phyloP scores from a whole-genome alignment of 768 basidiomycete genomes.

The Tylopilus balloui region DNA sequence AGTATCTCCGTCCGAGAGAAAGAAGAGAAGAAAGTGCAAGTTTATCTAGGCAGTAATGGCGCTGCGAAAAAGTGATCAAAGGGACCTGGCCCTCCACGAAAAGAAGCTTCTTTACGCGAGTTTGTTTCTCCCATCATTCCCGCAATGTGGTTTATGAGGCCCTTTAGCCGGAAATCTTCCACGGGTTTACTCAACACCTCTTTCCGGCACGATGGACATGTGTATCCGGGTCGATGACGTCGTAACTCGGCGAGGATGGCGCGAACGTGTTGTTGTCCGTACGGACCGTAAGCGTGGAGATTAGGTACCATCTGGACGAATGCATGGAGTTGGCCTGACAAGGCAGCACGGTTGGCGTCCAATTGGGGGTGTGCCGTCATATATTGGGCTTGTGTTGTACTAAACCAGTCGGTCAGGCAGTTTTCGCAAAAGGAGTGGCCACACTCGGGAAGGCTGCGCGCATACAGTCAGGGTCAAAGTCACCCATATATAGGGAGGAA shows the following conservation, averaged over 20 bases:
- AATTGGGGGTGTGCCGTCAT: constrained; percentile 44
- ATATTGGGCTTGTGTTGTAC: constrained; percentile 46
- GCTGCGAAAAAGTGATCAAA: constrained; percentile 48
- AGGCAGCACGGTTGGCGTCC: constrained; percentile 28
- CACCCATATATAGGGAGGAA: neutral
- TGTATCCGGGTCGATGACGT: constrained; percentile 47
- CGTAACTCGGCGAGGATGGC: constrained; percentile 19
- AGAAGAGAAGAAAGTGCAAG: neutral
- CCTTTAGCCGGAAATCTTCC: constrained; percentile 60
- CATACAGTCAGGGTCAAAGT: constrained; percentile 1
- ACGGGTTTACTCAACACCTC: constrained; percentile 46
- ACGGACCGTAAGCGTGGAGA: constrained; percentile 14
- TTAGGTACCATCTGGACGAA: constrained; percentile 23
- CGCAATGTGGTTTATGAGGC: constrained; percentile 48
- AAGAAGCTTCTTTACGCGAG: constrained; percentile 23
- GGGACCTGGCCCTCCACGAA: constrained; percentile 18
- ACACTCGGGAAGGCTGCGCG: constrained; percentile 52
- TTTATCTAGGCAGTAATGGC: constrained; percentile 1
- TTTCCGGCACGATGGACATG: constrained; percentile 65
- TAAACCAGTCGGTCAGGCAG: constrained; percentile 57
- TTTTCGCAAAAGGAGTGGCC: constrained; percentile 66
- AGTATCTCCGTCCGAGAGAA: neutral
- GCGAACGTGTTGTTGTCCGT: constrained; percentile 16
- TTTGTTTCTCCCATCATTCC: constrained; percentile 45
- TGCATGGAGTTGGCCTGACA: constrained; percentile 14